Base-by-base conservation (phyloP, 2,329 filamentous ascomycete species). In the Clonostachys byssicola region DNA sequence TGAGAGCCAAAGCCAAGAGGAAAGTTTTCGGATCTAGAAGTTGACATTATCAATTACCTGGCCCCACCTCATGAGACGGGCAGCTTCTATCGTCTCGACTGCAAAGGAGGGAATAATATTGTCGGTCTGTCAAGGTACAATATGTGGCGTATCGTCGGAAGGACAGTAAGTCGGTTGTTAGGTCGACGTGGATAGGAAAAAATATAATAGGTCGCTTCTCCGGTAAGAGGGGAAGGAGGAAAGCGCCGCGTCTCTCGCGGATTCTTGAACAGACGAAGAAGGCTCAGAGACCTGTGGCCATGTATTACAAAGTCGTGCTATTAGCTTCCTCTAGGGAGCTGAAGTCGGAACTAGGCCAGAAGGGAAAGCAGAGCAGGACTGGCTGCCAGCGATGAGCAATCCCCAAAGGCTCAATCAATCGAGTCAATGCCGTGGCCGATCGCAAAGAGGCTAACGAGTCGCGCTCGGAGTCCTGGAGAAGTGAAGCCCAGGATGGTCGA, bases 11-110 rank as follows among this genome's bases (percentile, higher is more conserved):
- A 92, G 73, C 89, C 89, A 69, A 94, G 83, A 65, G 86, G 86
- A 75, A 94, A 81, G 68, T 92, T 88, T 67, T 95, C 89, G 62
- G 89, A 83, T 81, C 90, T 86, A 68, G 86, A 78, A 72, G 81
- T 89, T 77, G 89, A 88, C 91, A 96, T 95, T 91, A 92, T 91
- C 81, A 77, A 91, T 91, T 91, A 89, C 73, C 62, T 71, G 68
- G 71, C 72, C 14, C 66, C 70, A 67, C 69, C 66, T 76, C 73
- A 75, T 77, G 56, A 55, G 59, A 59, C 51, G 53, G 55, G 36
- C 36, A n/a, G 36, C 23, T 10, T 30, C 23, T 30, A 30, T 30
- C 23, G 23, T 30, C 23, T 30, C 23, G 23, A 30, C 23, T 30
- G 23, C 23, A 30, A 30, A 30, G 23, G 23, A 30, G 23, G 23